These are phyloP conservation scores for Eucalyptus paniculata DNA, from an alignment of 345 rosid genomes.

Conservation along the genomic window DNA sequence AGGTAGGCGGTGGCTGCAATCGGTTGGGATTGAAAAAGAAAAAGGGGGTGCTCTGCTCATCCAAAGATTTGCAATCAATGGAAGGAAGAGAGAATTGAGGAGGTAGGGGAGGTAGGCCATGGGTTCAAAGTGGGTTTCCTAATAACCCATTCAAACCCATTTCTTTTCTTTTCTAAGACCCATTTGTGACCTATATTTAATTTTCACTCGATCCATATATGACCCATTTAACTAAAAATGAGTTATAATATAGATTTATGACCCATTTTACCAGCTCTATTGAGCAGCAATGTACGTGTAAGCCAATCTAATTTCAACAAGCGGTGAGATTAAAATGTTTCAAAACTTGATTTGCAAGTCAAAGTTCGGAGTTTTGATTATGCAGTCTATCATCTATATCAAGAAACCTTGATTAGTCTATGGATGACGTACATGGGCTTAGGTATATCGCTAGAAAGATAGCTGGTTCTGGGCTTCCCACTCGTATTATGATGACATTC, in stretches of 20 bases:
- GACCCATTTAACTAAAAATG: no score
- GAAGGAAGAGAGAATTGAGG: no score
- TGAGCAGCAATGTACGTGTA: accelerated
- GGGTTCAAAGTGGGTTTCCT: no score
- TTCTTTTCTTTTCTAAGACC: no score
- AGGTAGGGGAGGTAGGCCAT: accelerated
- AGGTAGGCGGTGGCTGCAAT: no score
- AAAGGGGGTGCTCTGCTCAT: no score
- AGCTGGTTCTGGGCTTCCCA: background rate
- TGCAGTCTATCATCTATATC: background rate
- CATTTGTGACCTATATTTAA: no score
- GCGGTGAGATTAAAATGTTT: no score
- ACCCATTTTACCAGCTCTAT: no score
- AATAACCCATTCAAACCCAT: no score
- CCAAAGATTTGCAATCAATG: no score
- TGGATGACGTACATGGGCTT: background rate
- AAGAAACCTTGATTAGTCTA: background rate
- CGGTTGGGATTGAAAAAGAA: accelerated
- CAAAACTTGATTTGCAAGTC: background rate
- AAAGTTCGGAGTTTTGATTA: background rate
- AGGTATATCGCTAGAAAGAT: background rate
- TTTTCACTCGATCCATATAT: accelerated
- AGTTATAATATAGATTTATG: no score
- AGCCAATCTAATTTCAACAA: background rate
- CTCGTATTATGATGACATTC: background rate